Evolutionary conservation across 176 grass and related monocot species (phyloP).

Genomic region (Aechmea fasciata): DNA sequence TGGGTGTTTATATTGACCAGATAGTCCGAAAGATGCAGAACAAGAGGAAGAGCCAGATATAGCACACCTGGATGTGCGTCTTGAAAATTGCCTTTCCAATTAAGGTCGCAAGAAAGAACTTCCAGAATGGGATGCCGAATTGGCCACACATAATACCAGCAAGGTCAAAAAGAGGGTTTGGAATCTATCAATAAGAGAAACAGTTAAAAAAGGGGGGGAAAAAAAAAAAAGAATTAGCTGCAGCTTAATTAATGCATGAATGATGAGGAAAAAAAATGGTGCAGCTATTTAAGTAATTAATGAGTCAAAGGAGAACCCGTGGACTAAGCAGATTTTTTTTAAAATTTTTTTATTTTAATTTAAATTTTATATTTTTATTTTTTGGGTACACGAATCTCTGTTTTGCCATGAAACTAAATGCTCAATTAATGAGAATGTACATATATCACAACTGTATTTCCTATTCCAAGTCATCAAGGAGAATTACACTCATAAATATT

Average conservation of each 20-base stretch:
- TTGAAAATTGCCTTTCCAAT: slow-evolving; percentile 94
- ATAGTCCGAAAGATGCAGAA: neutral
- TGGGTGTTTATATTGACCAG: neutral
- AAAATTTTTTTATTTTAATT: too few species aligned
- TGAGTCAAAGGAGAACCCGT: neutral
- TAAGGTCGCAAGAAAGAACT: slow-evolving; percentile 91
- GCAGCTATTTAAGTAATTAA: neutral
- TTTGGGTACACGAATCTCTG: too few species aligned
- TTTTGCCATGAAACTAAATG: too few species aligned
- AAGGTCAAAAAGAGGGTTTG: slow-evolving; percentile 88
- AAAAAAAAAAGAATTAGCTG: neutral
- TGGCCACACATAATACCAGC: slow-evolving; percentile 91
- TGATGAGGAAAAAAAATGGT: neutral
- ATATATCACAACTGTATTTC: too few species aligned
- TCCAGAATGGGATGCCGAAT: slow-evolving; percentile 85
- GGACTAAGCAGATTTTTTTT: neutral
- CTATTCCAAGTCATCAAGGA: too few species aligned
- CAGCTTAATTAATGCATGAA: too few species aligned
- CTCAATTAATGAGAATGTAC: too few species aligned
- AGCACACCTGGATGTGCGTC: slow-evolving; percentile 77
- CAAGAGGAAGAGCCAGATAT: neutral
- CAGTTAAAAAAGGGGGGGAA: slow-evolving; percentile 5
- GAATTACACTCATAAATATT: too few species aligned
- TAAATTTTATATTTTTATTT: too few species aligned
- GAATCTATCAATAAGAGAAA: slow-evolving; percentile 51